Evolutionary conservation across 2,329 filamentous ascomycete genomes (phyloP).

Genomic region (Acarospora socialis): DNA sequence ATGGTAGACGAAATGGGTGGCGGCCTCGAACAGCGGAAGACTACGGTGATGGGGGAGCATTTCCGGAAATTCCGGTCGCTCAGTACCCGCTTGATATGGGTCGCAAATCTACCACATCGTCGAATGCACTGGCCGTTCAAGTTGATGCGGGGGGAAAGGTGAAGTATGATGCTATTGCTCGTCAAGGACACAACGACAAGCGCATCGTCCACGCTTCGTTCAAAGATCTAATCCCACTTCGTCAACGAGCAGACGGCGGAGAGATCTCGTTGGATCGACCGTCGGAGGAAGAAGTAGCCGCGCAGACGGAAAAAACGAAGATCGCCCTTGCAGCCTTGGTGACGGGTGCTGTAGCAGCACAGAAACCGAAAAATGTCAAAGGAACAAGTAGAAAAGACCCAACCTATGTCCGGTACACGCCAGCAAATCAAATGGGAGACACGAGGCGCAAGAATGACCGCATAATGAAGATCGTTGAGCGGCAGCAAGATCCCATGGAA

Average conservation of each 20-base stretch:
- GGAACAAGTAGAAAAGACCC: slow-evolving; percentile 66
- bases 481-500: slow-evolving; percentile 88
- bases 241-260: slow-evolving; percentile 83
- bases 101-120: slow-evolving; percentile 52
- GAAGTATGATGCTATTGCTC: slow-evolving; percentile 90
- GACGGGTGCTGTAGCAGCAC: slow-evolving; percentile 71
- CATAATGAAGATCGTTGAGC: slow-evolving; percentile 96
- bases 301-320: slow-evolving; percentile 64
- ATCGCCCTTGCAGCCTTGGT: slow-evolving; percentile 72
- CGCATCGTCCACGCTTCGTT: slow-evolving; percentile 89
- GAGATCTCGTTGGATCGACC: slow-evolving; percentile 79
- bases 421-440: slow-evolving; percentile 92
- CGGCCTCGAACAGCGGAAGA: slow-evolving; percentile 77
- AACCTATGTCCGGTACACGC: slow-evolving; percentile 90
- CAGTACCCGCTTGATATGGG: slow-evolving; percentile 97
- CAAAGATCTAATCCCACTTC: slow-evolving; percentile 87
- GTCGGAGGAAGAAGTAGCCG: slow-evolving; percentile 47
- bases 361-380: slow-evolving; percentile 92
- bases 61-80: slow-evolving; percentile 82
- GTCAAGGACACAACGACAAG: slow-evolving; percentile 70
- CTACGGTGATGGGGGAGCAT: slow-evolving; percentile 90
- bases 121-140: slow-evolving; percentile 82
- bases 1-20: slow-evolving; percentile 80
- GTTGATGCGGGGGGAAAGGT: slow-evolving; percentile 86
- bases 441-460: slow-evolving; percentile 73